Evolutionary conservation across 106 monocot genomes (phyloP).

Genomic region (Allium fistulosum): DNA sequence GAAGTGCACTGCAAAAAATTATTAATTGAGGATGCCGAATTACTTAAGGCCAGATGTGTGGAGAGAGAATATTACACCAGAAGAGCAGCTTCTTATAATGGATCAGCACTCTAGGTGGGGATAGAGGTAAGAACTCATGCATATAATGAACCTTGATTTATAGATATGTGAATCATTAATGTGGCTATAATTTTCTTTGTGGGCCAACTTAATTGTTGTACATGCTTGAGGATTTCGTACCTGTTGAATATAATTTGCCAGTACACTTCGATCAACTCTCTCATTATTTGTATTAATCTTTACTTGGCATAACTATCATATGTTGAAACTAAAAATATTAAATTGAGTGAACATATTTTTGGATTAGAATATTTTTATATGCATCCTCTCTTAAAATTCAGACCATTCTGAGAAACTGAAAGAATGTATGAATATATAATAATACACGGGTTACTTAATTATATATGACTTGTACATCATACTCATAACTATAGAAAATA

Average conservation of each 20-base stretch:
- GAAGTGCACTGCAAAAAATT: slow-evolving; percentile 87
- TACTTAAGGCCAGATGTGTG: slow-evolving; percentile 79
- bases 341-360: no score
- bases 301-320: no score
- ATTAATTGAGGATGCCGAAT: slow-evolving; percentile 78
- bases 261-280: neutral
- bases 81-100: slow-evolving; percentile 80
- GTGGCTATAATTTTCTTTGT: neutral
- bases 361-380: no score
- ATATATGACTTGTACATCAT: no score
- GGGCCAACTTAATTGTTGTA: neutral
- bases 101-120: slow-evolving; percentile 87
- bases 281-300: neutral
- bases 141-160: neutral
- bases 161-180: no score
- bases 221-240: neutral
- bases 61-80: slow-evolving; percentile 76
- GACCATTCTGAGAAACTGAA: no score
- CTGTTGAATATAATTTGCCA: neutral
- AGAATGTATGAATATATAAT: no score
- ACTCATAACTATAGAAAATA: no score
- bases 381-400: no score
- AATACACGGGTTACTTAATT: no score
- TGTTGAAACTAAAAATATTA: no score
- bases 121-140: slow-evolving; percentile 52